Base-by-base conservation (phyloP, 345 rosid genomes). In the Laguncularia racemosa region DNA sequence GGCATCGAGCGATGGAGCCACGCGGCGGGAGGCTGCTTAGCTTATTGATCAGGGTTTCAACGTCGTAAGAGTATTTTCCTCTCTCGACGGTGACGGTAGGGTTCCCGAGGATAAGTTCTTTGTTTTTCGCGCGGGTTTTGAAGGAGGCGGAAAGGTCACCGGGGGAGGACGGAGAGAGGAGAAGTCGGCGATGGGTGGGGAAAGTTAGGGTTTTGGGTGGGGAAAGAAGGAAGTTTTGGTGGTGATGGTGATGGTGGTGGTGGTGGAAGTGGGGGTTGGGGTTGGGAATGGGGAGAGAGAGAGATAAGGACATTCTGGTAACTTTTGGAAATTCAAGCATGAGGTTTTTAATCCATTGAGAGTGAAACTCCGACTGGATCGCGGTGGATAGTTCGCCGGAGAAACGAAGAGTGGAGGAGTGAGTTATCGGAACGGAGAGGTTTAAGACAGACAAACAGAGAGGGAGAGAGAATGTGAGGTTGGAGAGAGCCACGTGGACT, bases 11-110 rank as follows among this genome's bases (percentile, higher is more conserved):
- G 61, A 92, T 86, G 81, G 97, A 89, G 48, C 98, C 96, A 0
- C 97, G 99, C 0, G 99, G 99, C 2, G 99, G 95, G 21, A 93
- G 93, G 75, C 96, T 85, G 77, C 95, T 86, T n/a, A 89, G 84
- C 71, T 86, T 93, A 86, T 89, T 93, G 72, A 93, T 93, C 44
- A 93, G 76, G n/a, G 91, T 83, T 57, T 89, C 97, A 15, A 93
- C 96, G 64, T 89, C 96, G 81, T 93, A 93, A 73, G 86, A 80
- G 74, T 93, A 93, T 71, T 89, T 93, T 0, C 97, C 99, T 71
- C 89, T 85, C 77, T 89, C 96, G 7, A 93, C 81, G 5, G 76
- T 52, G 46, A 87, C 89, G 16, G 95, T 73, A 8, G 97, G 97
- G 63, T 76, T 82, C 44, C 87, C 91, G 14, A 91, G 78, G 65